Evolutionary conservation across 345 rosid species (phyloP), one percentile per base, ranked within the genome.

Genomic region (Melastoma malabathricum): DNA sequence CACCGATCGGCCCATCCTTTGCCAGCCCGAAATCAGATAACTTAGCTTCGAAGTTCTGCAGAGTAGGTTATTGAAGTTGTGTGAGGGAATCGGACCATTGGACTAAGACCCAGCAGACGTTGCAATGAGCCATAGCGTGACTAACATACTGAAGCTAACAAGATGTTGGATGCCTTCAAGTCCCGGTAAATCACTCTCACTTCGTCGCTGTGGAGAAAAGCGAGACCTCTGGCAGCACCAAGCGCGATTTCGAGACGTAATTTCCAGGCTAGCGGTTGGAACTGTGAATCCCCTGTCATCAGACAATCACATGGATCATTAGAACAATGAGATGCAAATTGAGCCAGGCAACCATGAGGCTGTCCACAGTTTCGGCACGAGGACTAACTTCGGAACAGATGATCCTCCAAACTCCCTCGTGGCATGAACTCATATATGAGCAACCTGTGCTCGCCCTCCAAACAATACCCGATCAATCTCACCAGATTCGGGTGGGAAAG

Each of bases 401-500:
- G 98, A 68, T 92, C 73, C 53, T 92, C 98, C 74, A 92, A 69
- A 76, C 98, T 92, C 48, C 98, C 96, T 48, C 76, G 79, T 8
- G 82, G 78, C 98, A 92, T 82, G 60, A 87, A 92, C 74, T 92
- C 98, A 19, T 92, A 92, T 13, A 87, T 89, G 63, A 92, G 76
- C 44, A 92, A 87, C 52, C 96, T 68, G 54, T 92, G 96, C 31
- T 84, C 95, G 70, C 80, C 95, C 70, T 92, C 98, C 60, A 87
- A 70, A 75, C 98, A 87, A 55, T 78, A 92, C 51, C 98, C 98
- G 44, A 84, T 61, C 73, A 92, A 52, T 69, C 75, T 80, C 62
- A 87, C 98, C 17, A 92, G 75, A 72, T 92, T 79, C 13, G 93
- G 89, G 56, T 92, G 95, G 65, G 65, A 68, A 43, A 90, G 71